phyloP scores from a whole-genome alignment of 2,329 filamentous ascomycete genomes.

The Anisogramma anomala region DNA sequence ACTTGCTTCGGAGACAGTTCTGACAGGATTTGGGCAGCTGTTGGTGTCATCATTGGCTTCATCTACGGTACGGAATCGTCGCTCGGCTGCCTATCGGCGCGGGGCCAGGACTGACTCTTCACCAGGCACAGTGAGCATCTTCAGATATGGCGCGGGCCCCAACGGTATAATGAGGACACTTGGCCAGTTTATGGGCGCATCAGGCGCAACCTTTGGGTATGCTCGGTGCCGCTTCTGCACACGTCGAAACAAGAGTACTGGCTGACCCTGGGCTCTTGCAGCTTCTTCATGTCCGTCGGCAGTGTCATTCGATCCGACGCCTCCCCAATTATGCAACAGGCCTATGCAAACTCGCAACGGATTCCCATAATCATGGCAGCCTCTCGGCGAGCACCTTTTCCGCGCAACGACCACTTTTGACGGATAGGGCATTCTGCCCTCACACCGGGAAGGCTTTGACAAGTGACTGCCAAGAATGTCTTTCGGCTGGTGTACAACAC shows the following conservation, averaged over 20 bases:
- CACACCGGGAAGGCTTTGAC: neutral
- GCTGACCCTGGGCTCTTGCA: conserved; percentile 21
- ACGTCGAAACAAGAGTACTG: neutral
- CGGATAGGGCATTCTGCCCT: neutral
- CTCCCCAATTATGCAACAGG: conserved; percentile 61
- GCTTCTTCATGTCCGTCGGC: conserved; percentile 98
- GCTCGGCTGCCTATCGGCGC: no score
- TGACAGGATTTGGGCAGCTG: conserved; percentile 46
- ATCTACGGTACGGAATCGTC: conserved; percentile 64
- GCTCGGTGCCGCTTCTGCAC: neutral
- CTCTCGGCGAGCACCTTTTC: conserved; percentile 26
- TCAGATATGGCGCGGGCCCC: conserved; percentile 83
- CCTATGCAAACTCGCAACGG: conserved; percentile 63
- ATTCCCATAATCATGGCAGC: conserved; percentile 56
- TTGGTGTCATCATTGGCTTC: conserved; percentile 93
- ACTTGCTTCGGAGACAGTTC: neutral
- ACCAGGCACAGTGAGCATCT: conserved; percentile 80
- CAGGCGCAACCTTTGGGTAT: conserved; percentile 91
- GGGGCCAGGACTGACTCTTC: neutral
- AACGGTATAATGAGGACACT: conserved; percentile 91
- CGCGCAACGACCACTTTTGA: conserved; percentile 12
- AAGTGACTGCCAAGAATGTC: neutral
- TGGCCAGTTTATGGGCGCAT: conserved; percentile 93
- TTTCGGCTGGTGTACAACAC: conserved; percentile 1
- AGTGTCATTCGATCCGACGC: conserved; percentile 91